Conservation (phyloP, 768 basidiomycete species). For the Russula ochroleuca region DNA sequence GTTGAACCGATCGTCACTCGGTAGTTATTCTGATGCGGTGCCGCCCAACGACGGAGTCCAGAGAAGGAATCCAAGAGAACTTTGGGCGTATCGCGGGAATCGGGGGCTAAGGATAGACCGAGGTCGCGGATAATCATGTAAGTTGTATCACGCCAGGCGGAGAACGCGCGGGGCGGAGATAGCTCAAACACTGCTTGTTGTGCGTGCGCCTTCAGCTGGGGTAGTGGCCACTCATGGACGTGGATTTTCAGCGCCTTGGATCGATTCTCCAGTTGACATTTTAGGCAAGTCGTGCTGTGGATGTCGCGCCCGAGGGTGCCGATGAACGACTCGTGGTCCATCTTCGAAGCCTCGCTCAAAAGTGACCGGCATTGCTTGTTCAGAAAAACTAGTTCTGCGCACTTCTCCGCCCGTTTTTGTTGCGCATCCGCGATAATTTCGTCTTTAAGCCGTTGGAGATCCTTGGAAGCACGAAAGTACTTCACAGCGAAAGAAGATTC, state of each 20-base stretch:
- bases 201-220: no score
- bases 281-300: not conserved
- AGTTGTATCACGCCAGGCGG: conserved; percentile 19
- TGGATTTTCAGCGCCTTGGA: not conserved
- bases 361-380: not conserved
- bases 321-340: not conserved
- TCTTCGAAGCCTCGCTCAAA: not conserved
- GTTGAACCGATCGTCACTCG: conserved; percentile 17
- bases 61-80: conserved; percentile 2
- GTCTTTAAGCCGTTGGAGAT: not conserved
- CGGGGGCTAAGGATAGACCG: not conserved
- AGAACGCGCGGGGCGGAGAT: conserved; percentile 7
- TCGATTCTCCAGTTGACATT: not conserved
- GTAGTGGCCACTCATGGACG: conserved; percentile 22
- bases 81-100: not conserved
- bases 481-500: conserved; percentile 14
- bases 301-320: no score
- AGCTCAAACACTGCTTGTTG: conserved; percentile 18
- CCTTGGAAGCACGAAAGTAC: conserved; percentile 7
- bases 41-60: conserved; percentile 4
- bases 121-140: conserved; percentile 14
- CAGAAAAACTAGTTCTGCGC: not conserved
- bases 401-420: not conserved
- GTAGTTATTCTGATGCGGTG: not conserved
- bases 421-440: not conserved